phyloP scores from a whole-genome alignment of 176 grass and related monocot genomes.

The Aechmea fasciata region DNA sequence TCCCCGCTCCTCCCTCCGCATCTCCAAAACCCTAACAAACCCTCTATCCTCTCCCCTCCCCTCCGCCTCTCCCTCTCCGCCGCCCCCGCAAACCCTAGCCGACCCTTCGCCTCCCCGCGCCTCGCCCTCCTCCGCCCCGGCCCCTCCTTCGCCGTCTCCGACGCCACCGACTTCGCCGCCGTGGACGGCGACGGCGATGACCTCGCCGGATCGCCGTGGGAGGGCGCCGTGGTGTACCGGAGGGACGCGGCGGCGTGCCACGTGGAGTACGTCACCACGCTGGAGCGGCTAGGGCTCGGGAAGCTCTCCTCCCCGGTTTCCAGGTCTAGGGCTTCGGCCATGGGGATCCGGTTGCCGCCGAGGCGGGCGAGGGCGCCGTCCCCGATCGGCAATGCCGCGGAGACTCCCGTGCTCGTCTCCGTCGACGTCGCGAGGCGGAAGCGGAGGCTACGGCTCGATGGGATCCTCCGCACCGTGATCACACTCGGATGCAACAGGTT shows the following conservation, averaged over 20 bases:
- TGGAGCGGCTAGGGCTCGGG: conserved; percentile 57
- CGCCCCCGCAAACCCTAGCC: not conserved
- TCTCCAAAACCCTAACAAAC: not conserved
- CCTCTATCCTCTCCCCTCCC: not conserved
- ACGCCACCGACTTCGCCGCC: conserved; percentile 18
- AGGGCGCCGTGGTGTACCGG: conserved; percentile 64
- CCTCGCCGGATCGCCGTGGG: conserved; percentile 35
- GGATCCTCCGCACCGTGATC: conserved; percentile 69
- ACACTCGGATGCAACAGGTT: conserved; percentile 63
- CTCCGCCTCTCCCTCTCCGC: not conserved
- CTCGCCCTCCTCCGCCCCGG: not conserved
- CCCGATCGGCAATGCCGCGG: conserved; percentile 1
- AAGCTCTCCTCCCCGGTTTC: conserved; percentile 44
- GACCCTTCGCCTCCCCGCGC: not conserved
- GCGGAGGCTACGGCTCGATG: conserved; percentile 54
- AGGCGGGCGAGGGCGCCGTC: conserved; percentile 1
- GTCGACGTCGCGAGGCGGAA: conserved; percentile 55
- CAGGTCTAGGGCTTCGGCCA: conserved; percentile 32
- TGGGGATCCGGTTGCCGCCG: conserved; percentile 41
- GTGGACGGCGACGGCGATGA: conserved; percentile 13
- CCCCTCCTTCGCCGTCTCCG: conserved; percentile 16
- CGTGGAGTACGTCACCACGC: conserved; percentile 55
- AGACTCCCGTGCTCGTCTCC: conserved; percentile 55
- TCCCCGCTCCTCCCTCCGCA: not conserved
- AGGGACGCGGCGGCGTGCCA: conserved; percentile 52